Evolutionary conservation across 1,139 yeast genomes (phyloP), one percentile per base, ranked within the genome.

Genomic region (Geotrichum restrictum): DNA sequence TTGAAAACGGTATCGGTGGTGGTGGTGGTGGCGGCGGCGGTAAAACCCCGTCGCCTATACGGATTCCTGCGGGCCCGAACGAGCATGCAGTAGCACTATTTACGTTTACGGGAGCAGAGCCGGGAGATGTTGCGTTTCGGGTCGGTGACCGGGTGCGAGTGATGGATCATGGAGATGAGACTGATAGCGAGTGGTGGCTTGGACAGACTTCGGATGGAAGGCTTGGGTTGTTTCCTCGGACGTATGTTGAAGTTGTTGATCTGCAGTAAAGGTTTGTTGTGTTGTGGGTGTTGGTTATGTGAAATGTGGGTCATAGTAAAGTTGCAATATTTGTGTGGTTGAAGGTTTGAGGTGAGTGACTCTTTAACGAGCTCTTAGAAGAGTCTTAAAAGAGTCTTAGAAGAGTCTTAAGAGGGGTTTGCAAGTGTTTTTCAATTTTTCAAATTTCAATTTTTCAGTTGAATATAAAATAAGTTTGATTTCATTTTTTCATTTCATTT

Each of bases 161-260:
- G 2, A 55, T 78, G 31, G 76, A 74, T 49, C 67, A 64, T 21
- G 69, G 72, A 0, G 68, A 67, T 31, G 70, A 62, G 40, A 59
- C 59, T 16, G 76, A 71, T 39, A 76, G 75, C 5, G 67, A 69
- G 32, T 82, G 88, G 88, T 82, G 86, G 85, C 74, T 73, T 56
- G 88, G 87, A 1, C 74, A 74, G 59, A 59, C 74, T 45, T 40
- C 53, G 4, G 69, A 73, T 45, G 83, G 80, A 0, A 58, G 65
- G 22, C 57, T 65, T 22, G 88, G 88, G 0, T 57, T 71, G 22
- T 80, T 83, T 60, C 88, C 88, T 1, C 63, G 71, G 3, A 82
- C 79, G 61, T 81, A 81, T 61, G 82, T 80, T 18, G 57, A 63
- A 48, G 53, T 58, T n/a, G n/a, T n/a, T 21, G 41, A 37, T 13